Evolutionary conservation across 768 basidiomycete species (phyloP).

Genomic region (Lepiota subincarnata): DNA sequence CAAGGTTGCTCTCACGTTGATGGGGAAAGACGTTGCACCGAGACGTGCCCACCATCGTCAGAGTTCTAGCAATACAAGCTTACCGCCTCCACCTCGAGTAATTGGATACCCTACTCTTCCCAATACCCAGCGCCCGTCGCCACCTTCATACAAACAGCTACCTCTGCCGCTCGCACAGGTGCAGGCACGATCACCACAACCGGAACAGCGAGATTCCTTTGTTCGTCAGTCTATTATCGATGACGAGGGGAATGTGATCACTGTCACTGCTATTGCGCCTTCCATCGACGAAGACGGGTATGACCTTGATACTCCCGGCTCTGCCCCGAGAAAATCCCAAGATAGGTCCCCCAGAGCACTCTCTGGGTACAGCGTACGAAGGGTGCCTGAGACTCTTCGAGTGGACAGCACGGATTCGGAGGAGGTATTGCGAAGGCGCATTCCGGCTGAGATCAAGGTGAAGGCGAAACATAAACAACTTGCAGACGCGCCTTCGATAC

Average conservation of each 20-base stretch:
- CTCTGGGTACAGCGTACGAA: conserved; percentile 26
- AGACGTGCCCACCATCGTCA: background rate
- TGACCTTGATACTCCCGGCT: background rate
- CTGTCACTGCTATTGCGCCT: conserved; percentile 2
- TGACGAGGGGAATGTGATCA: conserved; percentile 5
- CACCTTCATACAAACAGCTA: background rate
- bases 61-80: background rate
- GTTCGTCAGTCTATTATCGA: background rate
- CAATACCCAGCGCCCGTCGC: background rate
- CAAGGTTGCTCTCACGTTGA: background rate
- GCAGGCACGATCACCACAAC: background rate
- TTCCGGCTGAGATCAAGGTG: conserved; percentile 13
- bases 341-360: conserved; percentile 9
- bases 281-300: background rate
- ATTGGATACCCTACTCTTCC: background rate
- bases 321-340: background rate
- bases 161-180: background rate
- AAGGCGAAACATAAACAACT: conserved; percentile 3
- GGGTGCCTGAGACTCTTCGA: conserved; percentile 37
- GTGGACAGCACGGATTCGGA: conserved; percentile 21
- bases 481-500: background rate
- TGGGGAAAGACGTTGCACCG: background rate
- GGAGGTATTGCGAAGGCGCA: conserved; percentile 15
- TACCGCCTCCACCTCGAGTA: background rate
- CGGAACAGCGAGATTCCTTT: background rate